Evolutionary conservation across 441 rosid genomes (phyloP).

Genomic region (Populus hybrid): DNA sequence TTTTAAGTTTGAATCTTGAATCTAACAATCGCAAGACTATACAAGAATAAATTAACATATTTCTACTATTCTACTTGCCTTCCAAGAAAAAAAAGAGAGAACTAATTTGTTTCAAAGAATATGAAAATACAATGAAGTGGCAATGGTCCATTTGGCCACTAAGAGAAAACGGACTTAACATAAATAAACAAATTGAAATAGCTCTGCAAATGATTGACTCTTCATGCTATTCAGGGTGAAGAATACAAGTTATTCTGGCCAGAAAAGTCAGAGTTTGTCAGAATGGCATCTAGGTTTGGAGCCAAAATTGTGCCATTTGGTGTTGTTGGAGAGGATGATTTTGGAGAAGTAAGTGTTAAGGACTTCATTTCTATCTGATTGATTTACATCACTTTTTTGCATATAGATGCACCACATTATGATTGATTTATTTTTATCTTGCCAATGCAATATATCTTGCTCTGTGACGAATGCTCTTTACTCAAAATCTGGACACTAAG

Average conservation of each 20-base stretch:
- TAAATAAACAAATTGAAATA: neutral
- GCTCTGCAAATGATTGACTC: neutral
- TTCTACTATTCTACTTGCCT: neutral
- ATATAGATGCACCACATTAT: too few species aligned
- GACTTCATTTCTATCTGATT: neutral
- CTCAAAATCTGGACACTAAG: too few species aligned
- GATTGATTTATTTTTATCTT: too few species aligned
- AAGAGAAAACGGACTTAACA: neutral
- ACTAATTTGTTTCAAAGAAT: neutral
- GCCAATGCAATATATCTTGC: too few species aligned
- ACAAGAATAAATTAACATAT: too few species aligned
- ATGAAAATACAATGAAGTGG: neutral
- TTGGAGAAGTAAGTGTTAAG: conserved; percentile 42
- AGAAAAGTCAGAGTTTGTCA: conserved; percentile 74
- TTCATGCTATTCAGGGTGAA: conserved; percentile 59
- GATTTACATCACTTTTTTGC: neutral
- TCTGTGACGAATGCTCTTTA: too few species aligned
- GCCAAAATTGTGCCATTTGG: conserved; percentile 89
- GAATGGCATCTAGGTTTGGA: conserved; percentile 85
- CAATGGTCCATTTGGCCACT: neutral
- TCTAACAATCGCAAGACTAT: neutral
- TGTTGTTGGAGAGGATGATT: conserved; percentile 83
- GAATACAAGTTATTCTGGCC: conserved; percentile 90
- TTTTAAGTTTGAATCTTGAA: neutral
- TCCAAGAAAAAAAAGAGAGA: neutral